phyloP scores from a whole-genome alignment of 345 rosid genomes.

The Lepidium africanum region DNA sequence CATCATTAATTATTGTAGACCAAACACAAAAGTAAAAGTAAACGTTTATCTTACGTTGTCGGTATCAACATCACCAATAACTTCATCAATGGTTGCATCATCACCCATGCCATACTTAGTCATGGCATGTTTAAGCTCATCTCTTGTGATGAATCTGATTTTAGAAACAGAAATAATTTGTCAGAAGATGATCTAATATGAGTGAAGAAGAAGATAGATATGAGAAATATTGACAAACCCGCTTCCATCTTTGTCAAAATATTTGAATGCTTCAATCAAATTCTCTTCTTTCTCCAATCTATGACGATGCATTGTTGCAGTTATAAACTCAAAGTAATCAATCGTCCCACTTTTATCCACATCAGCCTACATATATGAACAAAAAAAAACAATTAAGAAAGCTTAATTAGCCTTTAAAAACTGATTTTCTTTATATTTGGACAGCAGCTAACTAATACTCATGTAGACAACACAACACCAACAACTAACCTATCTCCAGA shows the following conservation, averaged over 20 bases:
- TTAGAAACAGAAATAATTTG: not conserved
- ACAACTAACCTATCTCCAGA: too few relatives aligned
- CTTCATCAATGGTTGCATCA: conserved; percentile 67
- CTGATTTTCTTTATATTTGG: too few relatives aligned
- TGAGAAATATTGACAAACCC: conserved; percentile 41
- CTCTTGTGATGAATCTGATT: conserved; percentile 72
- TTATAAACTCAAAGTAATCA: conserved; percentile 81
- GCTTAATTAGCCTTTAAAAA: not conserved
- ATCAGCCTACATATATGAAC: conserved; percentile 55
- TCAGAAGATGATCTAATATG: not conserved
- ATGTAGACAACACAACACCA: too few relatives aligned
- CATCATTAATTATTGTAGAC: not conserved
- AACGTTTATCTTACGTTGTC: conserved; percentile 44
- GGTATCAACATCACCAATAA: conserved; percentile 73
- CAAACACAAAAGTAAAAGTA: not conserved
- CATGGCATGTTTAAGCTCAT: conserved; percentile 73
- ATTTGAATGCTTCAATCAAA: conserved; percentile 56
- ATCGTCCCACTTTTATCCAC: conserved; percentile 77
- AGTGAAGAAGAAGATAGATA: not conserved
- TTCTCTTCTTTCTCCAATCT: conserved; percentile 80
- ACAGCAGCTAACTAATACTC: too few relatives aligned
- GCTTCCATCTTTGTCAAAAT: conserved; percentile 70
- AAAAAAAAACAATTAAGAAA: not conserved
- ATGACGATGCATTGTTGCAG: conserved; percentile 83
- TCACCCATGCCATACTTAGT: conserved; percentile 66